These are phyloP conservation scores for Auriscalpium vulgare DNA, from an alignment of 768 basidiomycete genomes.

Conservation along the genomic window DNA sequence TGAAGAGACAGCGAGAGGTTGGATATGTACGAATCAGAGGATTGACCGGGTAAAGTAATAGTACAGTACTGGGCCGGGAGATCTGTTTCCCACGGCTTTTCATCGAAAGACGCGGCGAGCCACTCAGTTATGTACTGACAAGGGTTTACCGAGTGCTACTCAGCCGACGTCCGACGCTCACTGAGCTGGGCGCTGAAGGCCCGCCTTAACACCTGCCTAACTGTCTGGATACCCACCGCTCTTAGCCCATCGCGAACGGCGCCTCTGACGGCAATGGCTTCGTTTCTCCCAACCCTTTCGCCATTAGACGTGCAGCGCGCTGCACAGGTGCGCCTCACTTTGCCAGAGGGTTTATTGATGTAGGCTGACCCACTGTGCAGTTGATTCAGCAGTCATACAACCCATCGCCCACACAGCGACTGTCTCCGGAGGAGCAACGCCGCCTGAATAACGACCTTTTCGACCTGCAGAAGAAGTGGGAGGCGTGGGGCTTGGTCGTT, in stretches of 20 bases:
- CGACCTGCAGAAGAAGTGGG: slow-evolving; percentile 65
- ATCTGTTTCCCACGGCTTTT: too few species aligned
- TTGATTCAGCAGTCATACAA: slow-evolving; percentile 60
- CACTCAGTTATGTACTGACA: too few species aligned
- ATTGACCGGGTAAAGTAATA: too few species aligned
- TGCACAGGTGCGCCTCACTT: slow-evolving; percentile 41
- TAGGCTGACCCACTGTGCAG: slow-evolving; percentile 25
- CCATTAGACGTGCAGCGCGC: slow-evolving; percentile 49
- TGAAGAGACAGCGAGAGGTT: too few species aligned
- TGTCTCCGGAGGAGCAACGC: slow-evolving; percentile 52
- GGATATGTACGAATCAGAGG: too few species aligned
- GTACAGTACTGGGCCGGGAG: too few species aligned
- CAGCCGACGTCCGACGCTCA: too few species aligned
- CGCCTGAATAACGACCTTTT: slow-evolving; percentile 65
- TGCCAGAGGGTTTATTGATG: slow-evolving; percentile 6
- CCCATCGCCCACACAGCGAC: slow-evolving; percentile 34
- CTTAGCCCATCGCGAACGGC: neutral
- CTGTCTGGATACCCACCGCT: too few species aligned
- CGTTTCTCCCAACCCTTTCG: slow-evolving; percentile 46
- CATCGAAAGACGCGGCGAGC: too few species aligned
- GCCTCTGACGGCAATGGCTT: neutral
- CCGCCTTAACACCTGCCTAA: too few species aligned
- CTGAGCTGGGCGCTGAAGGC: too few species aligned
- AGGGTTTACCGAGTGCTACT: too few species aligned
- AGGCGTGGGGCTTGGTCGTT: slow-evolving; percentile 80